Evolutionary conservation across 139 green algal genomes (phyloP).

Genomic region (Closterium sp.): DNA sequence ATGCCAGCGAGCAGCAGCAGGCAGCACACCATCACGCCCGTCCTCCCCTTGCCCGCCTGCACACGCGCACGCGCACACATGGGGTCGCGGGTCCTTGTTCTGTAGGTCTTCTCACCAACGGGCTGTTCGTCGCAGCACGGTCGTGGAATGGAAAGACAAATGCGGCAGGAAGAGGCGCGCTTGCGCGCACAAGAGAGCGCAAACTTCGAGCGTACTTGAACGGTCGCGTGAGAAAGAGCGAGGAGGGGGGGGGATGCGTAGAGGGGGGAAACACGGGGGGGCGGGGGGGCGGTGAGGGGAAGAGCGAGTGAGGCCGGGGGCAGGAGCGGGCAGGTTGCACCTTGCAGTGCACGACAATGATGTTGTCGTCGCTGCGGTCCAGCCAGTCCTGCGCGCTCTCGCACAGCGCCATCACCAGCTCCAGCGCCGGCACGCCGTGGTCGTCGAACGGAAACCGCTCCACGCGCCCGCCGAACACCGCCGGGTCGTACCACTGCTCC

Average conservation of each 20-base stretch:
- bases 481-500: constrained; percentile 41
- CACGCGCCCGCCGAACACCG: constrained; percentile 28
- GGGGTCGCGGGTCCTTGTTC: too few species aligned
- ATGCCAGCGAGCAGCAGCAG: constrained; percentile 46
- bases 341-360: constrained; percentile 53
- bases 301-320: background rate
- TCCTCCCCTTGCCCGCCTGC: constrained; percentile 53
- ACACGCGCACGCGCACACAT: constrained; percentile 2
- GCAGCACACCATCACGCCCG: constrained; percentile 54
- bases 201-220: background rate
- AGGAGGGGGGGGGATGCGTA: too few species aligned
- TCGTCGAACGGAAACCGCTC: constrained; percentile 54
- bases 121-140: background rate
- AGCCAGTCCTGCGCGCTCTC: constrained; percentile 45
- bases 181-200: background rate
- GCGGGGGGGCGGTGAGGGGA: background rate
- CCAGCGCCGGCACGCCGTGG: constrained; percentile 50
- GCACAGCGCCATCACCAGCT: constrained; percentile 50
- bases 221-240: too few species aligned
- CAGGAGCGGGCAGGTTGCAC: background rate
- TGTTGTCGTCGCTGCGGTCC: constrained; percentile 16
- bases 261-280: background rate
- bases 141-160: background rate
- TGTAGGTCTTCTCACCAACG: too few species aligned
- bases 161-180: background rate